Percentiles rank a stretch among this genome's conserved stretches.
These are phyloP conservation scores for Blastobotrys raffinosifermentans DNA, from an alignment of 1,139 yeast genomes.

Conservation along the genomic window DNA sequence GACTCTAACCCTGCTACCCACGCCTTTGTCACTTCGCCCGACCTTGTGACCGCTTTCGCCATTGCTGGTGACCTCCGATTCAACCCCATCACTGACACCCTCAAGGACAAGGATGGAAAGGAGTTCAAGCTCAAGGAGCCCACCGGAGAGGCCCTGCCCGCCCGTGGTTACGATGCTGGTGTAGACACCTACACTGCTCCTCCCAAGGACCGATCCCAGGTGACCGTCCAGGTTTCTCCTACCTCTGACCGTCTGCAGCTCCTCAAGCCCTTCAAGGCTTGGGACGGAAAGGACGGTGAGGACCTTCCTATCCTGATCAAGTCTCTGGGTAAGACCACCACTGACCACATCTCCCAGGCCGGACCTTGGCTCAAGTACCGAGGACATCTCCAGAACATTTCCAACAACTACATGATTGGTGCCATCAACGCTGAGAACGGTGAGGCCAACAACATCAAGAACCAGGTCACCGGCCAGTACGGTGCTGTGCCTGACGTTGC, in stretches of 20 bases:
- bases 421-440: constrained; percentile 96
- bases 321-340: constrained; percentile 96
- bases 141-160: constrained; percentile 88
- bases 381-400: constrained; percentile 98
- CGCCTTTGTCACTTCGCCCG: constrained; percentile 98
- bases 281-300: constrained; percentile 95
- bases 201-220: constrained; percentile 73
- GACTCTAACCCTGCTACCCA: constrained; percentile 99
- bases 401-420: constrained; percentile 99
- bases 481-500: constrained; percentile 97
- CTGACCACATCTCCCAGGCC: constrained; percentile 99
- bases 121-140: constrained; percentile 93
- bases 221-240: constrained; percentile 75
- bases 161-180: constrained; percentile 90
- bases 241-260: constrained; percentile 83
- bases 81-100: constrained; percentile 95
- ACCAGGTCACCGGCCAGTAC: constrained; percentile 88
- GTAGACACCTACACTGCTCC: constrained; percentile 97
- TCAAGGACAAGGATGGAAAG: constrained; percentile 90
- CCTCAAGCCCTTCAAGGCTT: constrained; percentile 83
- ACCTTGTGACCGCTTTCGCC: constrained; percentile 92
- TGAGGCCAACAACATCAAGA: constrained; percentile 87
- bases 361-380: constrained; percentile 99
- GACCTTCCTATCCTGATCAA: constrained; percentile 91
- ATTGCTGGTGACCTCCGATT: constrained; percentile 96